Evolutionary conservation across 257 asterid species (phyloP).

Genomic region (Dorcoceras hygrometricum): DNA sequence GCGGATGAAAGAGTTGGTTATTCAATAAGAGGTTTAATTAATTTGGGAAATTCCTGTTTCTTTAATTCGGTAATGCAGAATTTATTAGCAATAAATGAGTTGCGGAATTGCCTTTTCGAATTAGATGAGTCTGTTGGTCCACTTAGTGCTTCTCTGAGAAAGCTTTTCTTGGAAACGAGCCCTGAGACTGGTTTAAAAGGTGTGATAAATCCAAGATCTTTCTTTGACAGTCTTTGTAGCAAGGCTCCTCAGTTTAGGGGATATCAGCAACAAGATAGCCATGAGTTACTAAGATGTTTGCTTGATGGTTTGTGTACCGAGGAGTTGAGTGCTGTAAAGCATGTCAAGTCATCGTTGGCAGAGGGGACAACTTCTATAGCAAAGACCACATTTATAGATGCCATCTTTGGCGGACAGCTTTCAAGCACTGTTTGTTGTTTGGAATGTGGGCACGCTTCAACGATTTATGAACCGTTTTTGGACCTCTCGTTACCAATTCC

Average conservation of each 20-base stretch:
- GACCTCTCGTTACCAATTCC: slow-evolving; percentile 94
- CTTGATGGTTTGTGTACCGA: slow-evolving; percentile 77
- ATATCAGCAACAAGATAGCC: slow-evolving; percentile 93
- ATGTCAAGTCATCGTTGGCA: slow-evolving; percentile 29
- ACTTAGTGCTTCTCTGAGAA: slow-evolving; percentile 59
- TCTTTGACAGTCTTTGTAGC: slow-evolving; percentile 66
- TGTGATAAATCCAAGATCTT: slow-evolving; percentile 62
- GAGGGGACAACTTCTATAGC: slow-evolving; percentile 30
- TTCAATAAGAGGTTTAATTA: slow-evolving; percentile 67
- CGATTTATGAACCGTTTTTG: slow-evolving; percentile 69
- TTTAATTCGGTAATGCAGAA: slow-evolving; percentile 84
- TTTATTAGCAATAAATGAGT: slow-evolving; percentile 53
- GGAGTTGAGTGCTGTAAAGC: slow-evolving; percentile 55
- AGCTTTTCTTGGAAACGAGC: slow-evolving; percentile 55
- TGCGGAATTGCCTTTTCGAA: slow-evolving; percentile 52
- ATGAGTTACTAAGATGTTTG: slow-evolving; percentile 82
- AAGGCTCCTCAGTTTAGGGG: slow-evolving; percentile 92
- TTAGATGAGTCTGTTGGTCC: slow-evolving; percentile 68
- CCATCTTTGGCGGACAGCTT: slow-evolving; percentile 79
- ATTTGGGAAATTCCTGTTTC: slow-evolving; percentile 96
- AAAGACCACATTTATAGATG: slow-evolving; percentile 61
- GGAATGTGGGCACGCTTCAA: slow-evolving; percentile 80
- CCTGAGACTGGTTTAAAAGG: slow-evolving; percentile 45
- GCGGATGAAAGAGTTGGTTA: slow-evolving; percentile 34
- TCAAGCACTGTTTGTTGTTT: slow-evolving; percentile 75